phyloP scores from a whole-genome alignment of 2,329 filamentous ascomycete species.

The Dothistroma pini region DNA sequence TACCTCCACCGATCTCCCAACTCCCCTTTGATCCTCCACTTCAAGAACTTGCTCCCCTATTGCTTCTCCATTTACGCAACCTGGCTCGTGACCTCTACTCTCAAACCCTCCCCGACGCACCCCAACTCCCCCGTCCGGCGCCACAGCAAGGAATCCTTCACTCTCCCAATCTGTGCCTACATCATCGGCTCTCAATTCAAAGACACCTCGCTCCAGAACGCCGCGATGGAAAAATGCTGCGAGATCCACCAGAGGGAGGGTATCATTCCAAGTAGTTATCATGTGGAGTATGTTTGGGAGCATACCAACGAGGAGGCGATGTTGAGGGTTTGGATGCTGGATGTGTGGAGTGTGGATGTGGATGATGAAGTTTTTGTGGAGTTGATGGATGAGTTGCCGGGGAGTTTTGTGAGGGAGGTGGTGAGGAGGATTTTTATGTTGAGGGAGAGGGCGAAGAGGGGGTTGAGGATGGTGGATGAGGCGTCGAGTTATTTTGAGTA shows the following conservation, averaged over 20 bases:
- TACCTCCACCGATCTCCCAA: neutral
- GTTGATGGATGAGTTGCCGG: neutral
- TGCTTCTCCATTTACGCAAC: neutral
- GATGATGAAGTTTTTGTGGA: neutral
- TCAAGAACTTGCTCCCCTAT: neutral
- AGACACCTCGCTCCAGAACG: neutral
- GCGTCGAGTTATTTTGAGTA: neutral
- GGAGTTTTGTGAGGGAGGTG: neutral
- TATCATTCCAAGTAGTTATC: neutral
- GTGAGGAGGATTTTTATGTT: constrained; percentile 1
- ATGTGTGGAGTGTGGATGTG: constrained; percentile 2
- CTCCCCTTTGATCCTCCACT: neutral
- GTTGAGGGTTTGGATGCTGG: neutral
- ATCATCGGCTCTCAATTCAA: neutral
- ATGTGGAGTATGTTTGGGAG: constrained; percentile 1
- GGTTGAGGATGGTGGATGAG: neutral
- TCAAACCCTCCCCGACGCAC: neutral
- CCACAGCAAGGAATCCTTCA: neutral
- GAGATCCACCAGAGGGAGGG: neutral
- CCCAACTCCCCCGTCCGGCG: neutral
- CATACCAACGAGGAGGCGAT: neutral
- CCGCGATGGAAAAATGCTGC: neutral
- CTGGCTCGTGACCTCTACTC: neutral
- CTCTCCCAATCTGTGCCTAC: neutral
- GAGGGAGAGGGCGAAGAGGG: neutral